A percentile compares a stretch with the other conserved stretches of the same genome.
Evolutionary conservation across 345 rosid genomes (phyloP).

Genomic region (Gossypium ekmanianum): DNA sequence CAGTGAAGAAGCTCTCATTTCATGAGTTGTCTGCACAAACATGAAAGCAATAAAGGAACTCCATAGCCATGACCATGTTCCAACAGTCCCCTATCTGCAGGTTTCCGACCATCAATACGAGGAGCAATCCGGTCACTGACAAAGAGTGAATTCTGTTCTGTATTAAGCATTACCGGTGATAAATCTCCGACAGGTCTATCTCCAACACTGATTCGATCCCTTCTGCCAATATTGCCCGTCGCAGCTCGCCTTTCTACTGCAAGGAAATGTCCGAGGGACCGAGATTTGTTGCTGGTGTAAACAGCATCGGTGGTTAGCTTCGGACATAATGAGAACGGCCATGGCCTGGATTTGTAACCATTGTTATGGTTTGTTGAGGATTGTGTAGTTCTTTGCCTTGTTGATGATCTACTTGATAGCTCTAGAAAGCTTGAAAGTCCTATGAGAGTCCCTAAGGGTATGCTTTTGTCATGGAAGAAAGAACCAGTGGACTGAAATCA

Average conservation of each 20-base stretch:
- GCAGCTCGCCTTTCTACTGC: conserved; percentile 63
- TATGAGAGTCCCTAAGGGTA: conserved; percentile 68
- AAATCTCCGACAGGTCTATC: conserved; percentile 27
- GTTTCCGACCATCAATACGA: conserved; percentile 21
- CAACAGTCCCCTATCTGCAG: conserved; percentile 21
- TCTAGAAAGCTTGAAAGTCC: conserved; percentile 65
- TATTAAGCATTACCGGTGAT: conserved; percentile 19
- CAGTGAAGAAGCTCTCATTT: conserved; percentile 18
- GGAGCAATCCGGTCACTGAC: conserved; percentile 27
- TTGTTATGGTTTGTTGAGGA: conserved; percentile 31
- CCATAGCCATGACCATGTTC: conserved; percentile 33
- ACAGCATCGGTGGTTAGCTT: conserved; percentile 65
- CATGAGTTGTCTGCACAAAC: conserved; percentile 42
- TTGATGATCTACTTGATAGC: conserved; percentile 51
- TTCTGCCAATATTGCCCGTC: conserved; percentile 18
- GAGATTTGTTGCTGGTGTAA: conserved; percentile 33
- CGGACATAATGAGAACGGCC: conserved; percentile 77
- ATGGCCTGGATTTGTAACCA: conserved; percentile 46
- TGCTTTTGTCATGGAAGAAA: conserved; percentile 72
- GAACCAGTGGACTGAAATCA: conserved; percentile 65
- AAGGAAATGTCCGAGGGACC: conserved; percentile 73
- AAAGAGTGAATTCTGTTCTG: conserved; percentile 24
- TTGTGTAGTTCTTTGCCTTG: conserved; percentile 43
- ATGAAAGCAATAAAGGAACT: conserved; percentile 34
- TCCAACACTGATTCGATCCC: conserved; percentile 17